phyloP scores from a whole-genome alignment of 148 eudicot genomes.

The Silene uniflora region DNA sequence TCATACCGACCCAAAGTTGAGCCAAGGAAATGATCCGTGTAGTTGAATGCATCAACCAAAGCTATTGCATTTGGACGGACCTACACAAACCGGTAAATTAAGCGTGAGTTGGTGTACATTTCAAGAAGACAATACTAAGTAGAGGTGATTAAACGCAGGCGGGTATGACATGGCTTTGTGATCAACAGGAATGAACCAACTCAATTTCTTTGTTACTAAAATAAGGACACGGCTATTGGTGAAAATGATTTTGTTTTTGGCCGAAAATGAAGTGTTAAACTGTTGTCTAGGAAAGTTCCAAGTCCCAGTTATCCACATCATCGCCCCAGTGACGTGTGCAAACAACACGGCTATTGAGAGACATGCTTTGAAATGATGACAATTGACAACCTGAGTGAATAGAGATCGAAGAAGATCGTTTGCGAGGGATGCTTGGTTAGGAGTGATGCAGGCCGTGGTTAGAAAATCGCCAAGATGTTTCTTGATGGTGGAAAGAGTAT shows the following conservation, averaged over 20 bases:
- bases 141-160: too few relatives aligned
- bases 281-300: too few relatives aligned
- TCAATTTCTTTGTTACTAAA: too few relatives aligned
- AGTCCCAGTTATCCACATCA: too few relatives aligned
- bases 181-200: too few relatives aligned
- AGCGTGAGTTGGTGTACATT: conserved; percentile 12
- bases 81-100: conserved; percentile 27
- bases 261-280: too few relatives aligned
- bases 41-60: conserved; percentile 83
- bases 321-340: too few relatives aligned
- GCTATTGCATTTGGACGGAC: conserved; percentile 86
- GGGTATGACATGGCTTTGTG: too few relatives aligned
- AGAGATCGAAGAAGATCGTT: conserved; percentile 75
- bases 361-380: background rate
- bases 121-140: background rate
- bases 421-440: conserved; percentile 88
- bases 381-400: conserved; percentile 62
- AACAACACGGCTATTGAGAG: conserved; percentile 34
- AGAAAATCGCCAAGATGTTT: conserved; percentile 93
- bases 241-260: too few relatives aligned
- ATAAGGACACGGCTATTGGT: too few relatives aligned
- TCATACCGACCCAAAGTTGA: conserved; percentile 87
- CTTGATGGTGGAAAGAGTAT: conserved; percentile 69
- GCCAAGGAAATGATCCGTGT: conserved; percentile 88
- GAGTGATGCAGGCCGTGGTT: conserved; percentile 64